A percentile compares a stretch with the other conserved stretches of the same genome.
Evolutionary conservation across 768 basidiomycete species (phyloP).

Genomic region (Boletus sp.): DNA sequence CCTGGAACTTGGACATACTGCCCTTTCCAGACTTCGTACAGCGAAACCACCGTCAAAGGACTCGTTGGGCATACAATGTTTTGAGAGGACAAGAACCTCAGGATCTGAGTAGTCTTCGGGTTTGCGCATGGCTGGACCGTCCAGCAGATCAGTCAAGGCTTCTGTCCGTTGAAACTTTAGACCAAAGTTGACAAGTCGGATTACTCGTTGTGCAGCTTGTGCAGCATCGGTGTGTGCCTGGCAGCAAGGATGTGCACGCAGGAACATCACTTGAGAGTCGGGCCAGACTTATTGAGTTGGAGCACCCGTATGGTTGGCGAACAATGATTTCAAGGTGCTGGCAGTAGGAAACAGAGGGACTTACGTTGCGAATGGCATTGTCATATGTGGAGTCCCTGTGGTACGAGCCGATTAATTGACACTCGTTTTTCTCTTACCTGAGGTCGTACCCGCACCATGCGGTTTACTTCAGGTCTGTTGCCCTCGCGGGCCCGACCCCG

Average conservation of each 20-base stretch:
- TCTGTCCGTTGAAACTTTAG: too few species aligned
- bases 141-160: not conserved
- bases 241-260: not conserved
- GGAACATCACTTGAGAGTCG: not conserved
- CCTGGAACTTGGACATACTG: not conserved
- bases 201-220: not conserved
- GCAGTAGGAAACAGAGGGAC: not conserved
- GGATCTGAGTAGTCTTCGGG: not conserved
- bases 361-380: not conserved
- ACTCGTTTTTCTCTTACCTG: not conserved
- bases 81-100: not conserved
- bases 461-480: conserved; percentile 7
- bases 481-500: conserved; percentile 4
- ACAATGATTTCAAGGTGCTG: not conserved
- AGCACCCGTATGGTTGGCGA: not conserved
- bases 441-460: too few species aligned
- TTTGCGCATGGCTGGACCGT: not conserved
- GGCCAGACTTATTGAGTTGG: not conserved
- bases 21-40: not conserved
- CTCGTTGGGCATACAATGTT: not conserved
- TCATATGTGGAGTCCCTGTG: not conserved
- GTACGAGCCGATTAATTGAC: not conserved
- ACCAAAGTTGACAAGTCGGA: not conserved
- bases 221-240: too few species aligned
- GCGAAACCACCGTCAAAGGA: not conserved